Evolutionary conservation across 306 rosid genomes (phyloP).

Genomic region (Prunus padus): DNA sequence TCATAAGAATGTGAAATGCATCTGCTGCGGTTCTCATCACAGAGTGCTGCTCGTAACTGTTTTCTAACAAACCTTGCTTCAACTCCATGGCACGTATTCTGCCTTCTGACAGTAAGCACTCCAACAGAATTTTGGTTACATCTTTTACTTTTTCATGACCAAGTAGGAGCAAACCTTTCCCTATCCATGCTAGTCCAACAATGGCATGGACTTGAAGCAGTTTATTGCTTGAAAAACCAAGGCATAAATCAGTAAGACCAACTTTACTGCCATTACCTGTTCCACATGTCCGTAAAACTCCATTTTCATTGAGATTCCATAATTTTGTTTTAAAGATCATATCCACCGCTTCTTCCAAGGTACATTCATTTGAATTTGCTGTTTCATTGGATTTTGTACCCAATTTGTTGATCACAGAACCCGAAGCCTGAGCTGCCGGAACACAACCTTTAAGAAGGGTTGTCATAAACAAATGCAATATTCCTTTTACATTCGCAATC

Average conservation of each 20-base stretch:
- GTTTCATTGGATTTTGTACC: constrained; percentile 41
- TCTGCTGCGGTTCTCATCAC: constrained; percentile 72
- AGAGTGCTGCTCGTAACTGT: constrained; percentile 30
- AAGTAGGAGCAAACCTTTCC: constrained; percentile 80
- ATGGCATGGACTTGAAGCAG: constrained; percentile 66
- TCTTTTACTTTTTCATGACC: constrained; percentile 88
- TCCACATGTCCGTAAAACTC: constrained; percentile 31
- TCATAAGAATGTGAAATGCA: constrained; percentile 86
- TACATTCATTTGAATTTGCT: constrained; percentile 39
- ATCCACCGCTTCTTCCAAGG: constrained; percentile 80
- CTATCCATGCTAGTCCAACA: constrained; percentile 91
- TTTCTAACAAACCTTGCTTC: constrained; percentile 37
- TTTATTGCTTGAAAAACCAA: constrained; percentile 46
- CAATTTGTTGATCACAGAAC: constrained; percentile 82
- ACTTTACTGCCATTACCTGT: constrained; percentile 41
- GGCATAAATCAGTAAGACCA: constrained; percentile 64
- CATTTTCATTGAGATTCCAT: constrained; percentile 30
- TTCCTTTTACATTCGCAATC: constrained; percentile 53
- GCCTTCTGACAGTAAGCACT: constrained; percentile 53
- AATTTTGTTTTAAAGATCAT: constrained; percentile 51
- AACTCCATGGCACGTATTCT: constrained; percentile 29
- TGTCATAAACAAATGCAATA: constrained; percentile 57
- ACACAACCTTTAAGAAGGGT: constrained; percentile 66
- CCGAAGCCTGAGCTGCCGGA: constrained; percentile 88
- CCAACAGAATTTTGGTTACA: constrained; percentile 59